Conservation (phyloP, 1,284 basidiomycete species). For the Papiliotrema laurentii region DNA sequence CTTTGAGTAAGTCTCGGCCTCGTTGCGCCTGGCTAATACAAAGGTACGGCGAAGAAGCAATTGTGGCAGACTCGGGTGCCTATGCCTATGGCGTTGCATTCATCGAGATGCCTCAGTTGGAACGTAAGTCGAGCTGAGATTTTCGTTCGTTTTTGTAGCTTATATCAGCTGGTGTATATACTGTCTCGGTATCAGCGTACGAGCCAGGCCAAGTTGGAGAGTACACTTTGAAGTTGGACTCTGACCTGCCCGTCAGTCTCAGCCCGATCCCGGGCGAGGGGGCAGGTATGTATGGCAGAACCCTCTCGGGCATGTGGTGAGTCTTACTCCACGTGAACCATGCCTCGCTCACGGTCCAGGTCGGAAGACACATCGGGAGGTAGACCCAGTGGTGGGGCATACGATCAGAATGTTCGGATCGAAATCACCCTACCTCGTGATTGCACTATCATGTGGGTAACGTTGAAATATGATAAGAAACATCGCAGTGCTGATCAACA, state of each 20-base stretch:
- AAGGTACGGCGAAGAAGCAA: constrained; percentile 57
- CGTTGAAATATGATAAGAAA: neutral
- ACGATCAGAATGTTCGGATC: constrained; percentile 64
- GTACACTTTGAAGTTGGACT: constrained; percentile 63
- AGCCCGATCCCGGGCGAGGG: constrained; percentile 63
- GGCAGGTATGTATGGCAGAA: constrained; percentile 79
- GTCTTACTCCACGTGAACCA: constrained; percentile 20
- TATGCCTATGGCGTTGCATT: constrained; percentile 76
- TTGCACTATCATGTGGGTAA: constrained; percentile 60
- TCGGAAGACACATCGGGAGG: constrained; percentile 58
- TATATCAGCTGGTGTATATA: constrained; percentile 70
- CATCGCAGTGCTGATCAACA: constrained; percentile 4
- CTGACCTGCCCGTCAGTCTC: constrained; percentile 52
- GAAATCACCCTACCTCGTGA: constrained; percentile 57
- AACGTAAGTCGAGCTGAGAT: constrained; percentile 52
- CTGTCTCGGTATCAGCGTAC: constrained; percentile 75
- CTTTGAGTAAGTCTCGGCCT: constrained; percentile 58
- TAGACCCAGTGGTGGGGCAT: constrained; percentile 60
- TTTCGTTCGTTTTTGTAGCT: neutral
- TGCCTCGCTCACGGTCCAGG: constrained; percentile 47
- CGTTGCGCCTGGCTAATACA: constrained; percentile 23
- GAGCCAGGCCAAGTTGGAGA: constrained; percentile 63
- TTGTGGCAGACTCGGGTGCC: constrained; percentile 67
- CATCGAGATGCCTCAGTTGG: constrained; percentile 52
- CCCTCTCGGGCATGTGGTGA: constrained; percentile 65